phyloP scores from a whole-genome alignment of 2,329 filamentous ascomycete genomes.

The Colletotrichum higginsianum region DNA sequence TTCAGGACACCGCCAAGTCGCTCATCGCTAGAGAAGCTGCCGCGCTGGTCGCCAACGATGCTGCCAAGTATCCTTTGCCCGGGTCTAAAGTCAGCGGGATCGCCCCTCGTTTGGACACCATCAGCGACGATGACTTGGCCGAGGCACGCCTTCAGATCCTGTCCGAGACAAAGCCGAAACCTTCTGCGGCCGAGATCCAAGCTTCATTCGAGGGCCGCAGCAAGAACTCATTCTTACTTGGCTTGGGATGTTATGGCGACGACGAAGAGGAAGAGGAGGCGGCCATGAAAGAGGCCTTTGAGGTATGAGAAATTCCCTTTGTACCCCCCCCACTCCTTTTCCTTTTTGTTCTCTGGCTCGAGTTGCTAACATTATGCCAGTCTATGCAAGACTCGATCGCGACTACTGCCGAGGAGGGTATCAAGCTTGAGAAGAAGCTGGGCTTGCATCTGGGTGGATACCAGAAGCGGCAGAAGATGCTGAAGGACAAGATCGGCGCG shows the following conservation, averaged over 20 bases:
- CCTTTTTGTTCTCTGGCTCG: not conserved
- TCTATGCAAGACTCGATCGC: constrained; percentile 81
- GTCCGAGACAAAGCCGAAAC: constrained; percentile 73
- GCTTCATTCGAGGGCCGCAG: constrained; percentile 68
- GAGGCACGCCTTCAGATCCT: constrained; percentile 84
- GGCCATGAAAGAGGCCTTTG: constrained; percentile 79
- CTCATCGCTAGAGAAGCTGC: constrained; percentile 85
- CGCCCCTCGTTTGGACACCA: constrained; percentile 70
- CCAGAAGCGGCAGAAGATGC: constrained; percentile 84
- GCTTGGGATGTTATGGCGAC: constrained; percentile 84
- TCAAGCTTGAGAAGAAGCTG: constrained; percentile 96
- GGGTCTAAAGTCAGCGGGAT: constrained; percentile 76
- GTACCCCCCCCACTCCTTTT: not conserved
- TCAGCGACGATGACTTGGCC: constrained; percentile 81
- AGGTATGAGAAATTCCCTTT: constrained; percentile 65
- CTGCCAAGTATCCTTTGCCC: constrained; percentile 79
- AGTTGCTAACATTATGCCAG: constrained; percentile 54
- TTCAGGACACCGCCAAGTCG: constrained; percentile 75
- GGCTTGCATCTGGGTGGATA: constrained; percentile 90
- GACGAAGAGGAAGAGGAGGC: constrained; percentile 78
- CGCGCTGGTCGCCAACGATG: constrained; percentile 85
- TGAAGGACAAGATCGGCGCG: constrained; percentile 84
- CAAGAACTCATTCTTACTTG: constrained; percentile 76
- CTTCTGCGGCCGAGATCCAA: constrained; percentile 66
- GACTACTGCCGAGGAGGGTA: constrained; percentile 81